Percentiles rank a stretch among this genome's conserved stretches.
Conservation (phyloP, 1,284 basidiomycete species). For the Flammula alnicola region DNA sequence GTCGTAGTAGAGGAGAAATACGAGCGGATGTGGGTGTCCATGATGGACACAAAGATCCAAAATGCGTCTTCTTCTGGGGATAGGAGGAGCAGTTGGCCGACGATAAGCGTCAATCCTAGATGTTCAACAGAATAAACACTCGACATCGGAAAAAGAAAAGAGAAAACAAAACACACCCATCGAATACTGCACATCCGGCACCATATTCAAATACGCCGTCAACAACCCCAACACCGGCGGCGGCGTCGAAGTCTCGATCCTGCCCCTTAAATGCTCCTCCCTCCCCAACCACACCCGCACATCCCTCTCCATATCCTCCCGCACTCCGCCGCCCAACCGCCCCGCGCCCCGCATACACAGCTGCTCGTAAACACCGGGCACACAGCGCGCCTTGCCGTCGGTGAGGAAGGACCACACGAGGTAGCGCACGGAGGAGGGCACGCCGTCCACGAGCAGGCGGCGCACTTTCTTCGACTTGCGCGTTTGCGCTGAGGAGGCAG, state of each 20-base stretch:
- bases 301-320: slow-evolving; percentile 76
- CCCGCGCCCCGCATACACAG: slow-evolving; percentile 64
- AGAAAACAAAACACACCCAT: slow-evolving; percentile 39
- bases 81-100: slow-evolving; percentile 80
- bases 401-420: slow-evolving; percentile 85
- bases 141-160: slow-evolving; percentile 2
- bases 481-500: slow-evolving; percentile 67
- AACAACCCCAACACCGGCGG: slow-evolving; percentile 62
- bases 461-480: slow-evolving; percentile 86
- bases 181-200: slow-evolving; percentile 78
- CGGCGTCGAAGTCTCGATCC: too few species aligned
- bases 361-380: slow-evolving; percentile 73
- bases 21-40: slow-evolving; percentile 79
- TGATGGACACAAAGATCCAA: slow-evolving; percentile 88
- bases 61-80: slow-evolving; percentile 92
- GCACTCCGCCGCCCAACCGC: too few species aligned
- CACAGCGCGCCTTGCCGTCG: slow-evolving; percentile 70
- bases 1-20: slow-evolving; percentile 70
- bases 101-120: slow-evolving; percentile 75
- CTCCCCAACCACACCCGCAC: slow-evolving; percentile 35
- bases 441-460: slow-evolving; percentile 77
- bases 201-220: slow-evolving; percentile 80
- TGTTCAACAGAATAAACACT: not conserved
- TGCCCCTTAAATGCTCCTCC: slow-evolving; percentile 40
- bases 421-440: slow-evolving; percentile 85